phyloP scores from a whole-genome alignment of 306 rosid species.

The Carpinus viminea region DNA sequence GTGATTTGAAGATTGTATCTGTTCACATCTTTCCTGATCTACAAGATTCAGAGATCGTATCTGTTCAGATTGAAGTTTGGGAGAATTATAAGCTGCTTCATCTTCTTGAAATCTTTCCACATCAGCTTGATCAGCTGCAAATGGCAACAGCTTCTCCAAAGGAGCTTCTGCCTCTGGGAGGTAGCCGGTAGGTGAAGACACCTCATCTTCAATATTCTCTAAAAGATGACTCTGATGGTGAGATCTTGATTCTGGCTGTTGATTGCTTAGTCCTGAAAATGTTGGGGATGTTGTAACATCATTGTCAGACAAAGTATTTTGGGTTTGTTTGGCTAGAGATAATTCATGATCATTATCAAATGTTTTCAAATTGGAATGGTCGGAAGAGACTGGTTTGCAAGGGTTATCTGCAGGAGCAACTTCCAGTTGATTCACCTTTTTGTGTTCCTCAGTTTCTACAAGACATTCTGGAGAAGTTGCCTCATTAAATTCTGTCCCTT shows the following conservation, averaged over 20 bases:
- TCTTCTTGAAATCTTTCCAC: constrained; percentile 34
- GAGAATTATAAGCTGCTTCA: constrained; percentile 34
- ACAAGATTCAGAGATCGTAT: constrained; percentile 12
- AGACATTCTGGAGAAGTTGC: constrained; percentile 41
- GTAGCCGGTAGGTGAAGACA: constrained; percentile 36
- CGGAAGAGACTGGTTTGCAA: constrained; percentile 31
- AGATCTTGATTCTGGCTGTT: constrained; percentile 34
- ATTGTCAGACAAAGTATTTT: constrained; percentile 30
- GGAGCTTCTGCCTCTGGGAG: constrained; percentile 38
- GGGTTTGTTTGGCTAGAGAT: constrained; percentile 31
- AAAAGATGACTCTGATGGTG: constrained; percentile 29
- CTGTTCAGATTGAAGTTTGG: constrained; percentile 40
- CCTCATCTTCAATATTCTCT: constrained; percentile 28
- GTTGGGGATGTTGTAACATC: constrained; percentile 35
- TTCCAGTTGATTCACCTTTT: constrained; percentile 31
- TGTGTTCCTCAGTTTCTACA: constrained; percentile 33
- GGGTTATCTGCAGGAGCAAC: constrained; percentile 38
- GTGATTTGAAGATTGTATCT: constrained; percentile 28
- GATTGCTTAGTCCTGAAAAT: constrained; percentile 35
- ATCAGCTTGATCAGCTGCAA: constrained; percentile 43
- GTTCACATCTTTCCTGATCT: constrained; percentile 25
- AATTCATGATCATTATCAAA: constrained; percentile 29
- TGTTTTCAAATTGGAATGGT: constrained; percentile 36
- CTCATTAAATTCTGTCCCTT: constrained; percentile 38
- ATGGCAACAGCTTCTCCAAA: constrained; percentile 31